Evolutionary conservation across 345 rosid genomes (phyloP), one percentile per base, ranked within the genome.

Genomic region (Ceriops zippeliana): DNA sequence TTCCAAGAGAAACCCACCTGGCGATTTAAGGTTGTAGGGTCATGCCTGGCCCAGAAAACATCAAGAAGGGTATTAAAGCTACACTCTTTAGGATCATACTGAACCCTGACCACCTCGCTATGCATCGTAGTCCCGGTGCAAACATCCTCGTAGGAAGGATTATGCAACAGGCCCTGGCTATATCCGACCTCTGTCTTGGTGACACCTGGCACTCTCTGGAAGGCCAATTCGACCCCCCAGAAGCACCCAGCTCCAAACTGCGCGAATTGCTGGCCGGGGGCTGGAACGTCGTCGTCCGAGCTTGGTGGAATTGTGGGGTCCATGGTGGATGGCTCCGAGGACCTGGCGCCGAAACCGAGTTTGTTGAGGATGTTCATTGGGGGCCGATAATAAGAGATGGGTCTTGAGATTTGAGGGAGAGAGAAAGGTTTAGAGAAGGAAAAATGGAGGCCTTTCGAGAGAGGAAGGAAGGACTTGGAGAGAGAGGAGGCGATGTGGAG

Each of bases 201-300:
- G 54, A 95, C 90, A 20, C 98, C 97, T 0, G 89, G 78, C 30
- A 83, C 88, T 42, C 97, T 89, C 88, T 95, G 99, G 73, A 86
- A 86, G 54, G 85, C 89, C 70, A 95, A 77, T 78, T 95, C 99
- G 0, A 90, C 90, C 0, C 99, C 97, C 99, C 98, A 93, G 78
- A 93, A 93, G 66, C 98, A 93, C 1, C 99, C 99, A 0, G 97
- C 99, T 1, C 96, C 99, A 67, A 95, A 88, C 70, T 95, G 96
- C 7, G 86, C 84, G 71, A 91, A 91, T 52, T 73, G 81, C 80
- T 86, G 92, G 11, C 96, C 97, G 0, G 96, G 83, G 6, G 87
- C 79, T 1, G 97, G 99, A 1, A 76, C 27, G 59, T 88, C 96
- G 21, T 86, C 87, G 66, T 95, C 99, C 1, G 87, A 68, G 57